Base-by-base conservation (phyloP, 192 early-diverging fungal genomes). In the Endogone sp. region DNA sequence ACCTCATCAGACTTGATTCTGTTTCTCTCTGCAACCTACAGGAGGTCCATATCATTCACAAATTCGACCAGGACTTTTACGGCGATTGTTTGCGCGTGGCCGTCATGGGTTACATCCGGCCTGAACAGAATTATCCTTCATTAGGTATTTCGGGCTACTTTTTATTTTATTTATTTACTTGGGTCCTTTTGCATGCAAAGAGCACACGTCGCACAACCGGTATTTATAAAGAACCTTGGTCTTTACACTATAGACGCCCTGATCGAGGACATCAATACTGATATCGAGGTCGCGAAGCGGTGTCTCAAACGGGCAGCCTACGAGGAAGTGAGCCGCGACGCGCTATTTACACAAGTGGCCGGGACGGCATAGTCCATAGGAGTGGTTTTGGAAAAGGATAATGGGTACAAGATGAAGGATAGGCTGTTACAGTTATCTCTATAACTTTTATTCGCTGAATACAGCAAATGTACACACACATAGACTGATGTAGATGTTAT, bases 31-130 rank as follows among this genome's bases (percentile, higher is more conserved):
- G 37, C 16, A 49, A 11, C 16, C 6, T 16, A 54, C 68, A 89
- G 88, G 98, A 99, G 73, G 95, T 99, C 28, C 98, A 99, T 75
- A 92, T 99, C 25, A 89, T 98, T 30, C 89, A 98, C 77, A 78
- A 86, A 54, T 99, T 91, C 49, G 74, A 79, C 4, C 75, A 87
- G 24, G 97, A 99, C 76, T 99, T 99, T 75, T 99, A 99, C 82
- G 94, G 88, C 16, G 78, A 85, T 61, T 78, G 92, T 31, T 79
- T 99, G 59, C 81, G 87, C 31, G 89, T 99, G 23, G 81, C 94
- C 27, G 91, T 99, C 11, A 71, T 93, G 2, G 92, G 92, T 0
- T 98, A 90, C 79, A 90, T 99, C 32, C 85, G 98, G 4, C 84
- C 93, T 0, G 98, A 99, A 75, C 80, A 85, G 59, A 91, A 98